These are phyloP conservation scores for Chlamydomonas sp. DNA, from an alignment of 139 green algal species.

Conservation along the genomic window DNA sequence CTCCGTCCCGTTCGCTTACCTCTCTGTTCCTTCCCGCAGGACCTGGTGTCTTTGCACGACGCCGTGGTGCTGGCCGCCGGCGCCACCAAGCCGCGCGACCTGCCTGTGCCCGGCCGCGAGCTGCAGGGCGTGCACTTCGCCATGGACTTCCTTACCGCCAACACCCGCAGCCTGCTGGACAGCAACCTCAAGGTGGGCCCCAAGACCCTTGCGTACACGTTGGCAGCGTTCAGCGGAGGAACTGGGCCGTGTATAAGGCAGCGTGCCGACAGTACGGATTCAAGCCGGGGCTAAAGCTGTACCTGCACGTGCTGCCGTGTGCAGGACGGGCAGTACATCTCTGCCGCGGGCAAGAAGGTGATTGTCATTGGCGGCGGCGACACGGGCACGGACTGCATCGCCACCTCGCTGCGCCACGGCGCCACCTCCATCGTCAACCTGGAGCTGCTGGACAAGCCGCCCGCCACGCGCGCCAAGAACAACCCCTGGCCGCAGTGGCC, in stretches of 20 bases:
- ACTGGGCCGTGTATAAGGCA: no score
- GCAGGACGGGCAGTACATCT: slow-evolving; percentile 81
- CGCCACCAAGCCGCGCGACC: slow-evolving; percentile 91
- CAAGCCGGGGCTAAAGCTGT: no score
- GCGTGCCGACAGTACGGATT: no score
- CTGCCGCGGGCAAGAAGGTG: slow-evolving; percentile 88
- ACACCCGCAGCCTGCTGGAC: slow-evolving; percentile 95
- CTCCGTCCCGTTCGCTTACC: no score
- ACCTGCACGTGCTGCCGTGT: background rate
- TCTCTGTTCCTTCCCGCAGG: slow-evolving; percentile 8
- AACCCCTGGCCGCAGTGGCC: slow-evolving; percentile 98
- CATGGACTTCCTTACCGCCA: slow-evolving; percentile 96
- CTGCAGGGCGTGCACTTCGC: slow-evolving; percentile 92
- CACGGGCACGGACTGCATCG: slow-evolving; percentile 98
- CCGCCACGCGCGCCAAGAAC: slow-evolving; percentile 67
- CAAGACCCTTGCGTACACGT: no score
- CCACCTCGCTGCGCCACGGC: slow-evolving; percentile 85
- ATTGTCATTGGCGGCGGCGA: slow-evolving; percentile 97
- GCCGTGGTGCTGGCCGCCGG: slow-evolving; percentile 91
- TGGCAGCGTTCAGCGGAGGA: no score
- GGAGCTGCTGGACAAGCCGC: slow-evolving; percentile 92
- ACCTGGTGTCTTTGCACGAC: slow-evolving; percentile 72
- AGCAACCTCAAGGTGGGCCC: slow-evolving; percentile 74
- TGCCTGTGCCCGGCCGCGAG: slow-evolving; percentile 84
- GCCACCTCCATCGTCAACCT: slow-evolving; percentile 89